These are phyloP conservation scores for Clarkia xantiana DNA, from an alignment of 345 rosid species.

Conservation along the genomic window DNA sequence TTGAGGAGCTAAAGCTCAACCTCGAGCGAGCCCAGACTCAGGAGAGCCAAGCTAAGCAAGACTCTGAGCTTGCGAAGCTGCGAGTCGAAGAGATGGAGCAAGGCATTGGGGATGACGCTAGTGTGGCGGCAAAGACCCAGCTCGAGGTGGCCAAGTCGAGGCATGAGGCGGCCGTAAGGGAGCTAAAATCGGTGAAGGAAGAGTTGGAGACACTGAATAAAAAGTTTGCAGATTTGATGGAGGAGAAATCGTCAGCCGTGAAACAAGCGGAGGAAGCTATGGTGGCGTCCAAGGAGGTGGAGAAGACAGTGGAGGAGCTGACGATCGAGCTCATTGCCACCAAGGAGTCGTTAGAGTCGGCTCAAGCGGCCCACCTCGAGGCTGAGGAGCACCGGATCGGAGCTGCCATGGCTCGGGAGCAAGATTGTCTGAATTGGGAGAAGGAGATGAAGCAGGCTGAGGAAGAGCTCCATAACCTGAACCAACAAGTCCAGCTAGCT, in stretches of 20 bases:
- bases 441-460: constrained; percentile 75
- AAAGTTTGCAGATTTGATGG: constrained; percentile 41
- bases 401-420: constrained; percentile 73
- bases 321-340: constrained; percentile 74
- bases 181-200: constrained; percentile 54
- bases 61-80: constrained; percentile 75
- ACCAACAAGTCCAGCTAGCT: constrained; percentile 51
- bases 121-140: constrained; percentile 95
- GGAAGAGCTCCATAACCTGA: constrained; percentile 61
- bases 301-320: constrained; percentile 78
- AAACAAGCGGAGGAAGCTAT: constrained; percentile 66
- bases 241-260: constrained; percentile 42
- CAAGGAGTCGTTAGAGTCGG: constrained; percentile 69
- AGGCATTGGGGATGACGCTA: constrained; percentile 76
- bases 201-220: constrained; percentile 43
- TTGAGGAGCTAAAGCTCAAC: constrained; percentile 73
- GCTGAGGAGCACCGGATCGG: constrained; percentile 89
- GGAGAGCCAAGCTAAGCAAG: constrained; percentile 85
- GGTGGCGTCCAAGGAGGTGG: constrained; percentile 64
- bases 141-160: constrained; percentile 87
- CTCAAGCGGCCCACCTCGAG: constrained; percentile 87
- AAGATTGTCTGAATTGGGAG: constrained; percentile 74
- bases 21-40: constrained; percentile 83
- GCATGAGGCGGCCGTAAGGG: constrained; percentile 56
- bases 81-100: constrained; percentile 89